These are phyloP conservation scores for Pyrenochaeta sp. DNA, from an alignment of 2,329 filamentous ascomycete genomes.

Conservation along the genomic window DNA sequence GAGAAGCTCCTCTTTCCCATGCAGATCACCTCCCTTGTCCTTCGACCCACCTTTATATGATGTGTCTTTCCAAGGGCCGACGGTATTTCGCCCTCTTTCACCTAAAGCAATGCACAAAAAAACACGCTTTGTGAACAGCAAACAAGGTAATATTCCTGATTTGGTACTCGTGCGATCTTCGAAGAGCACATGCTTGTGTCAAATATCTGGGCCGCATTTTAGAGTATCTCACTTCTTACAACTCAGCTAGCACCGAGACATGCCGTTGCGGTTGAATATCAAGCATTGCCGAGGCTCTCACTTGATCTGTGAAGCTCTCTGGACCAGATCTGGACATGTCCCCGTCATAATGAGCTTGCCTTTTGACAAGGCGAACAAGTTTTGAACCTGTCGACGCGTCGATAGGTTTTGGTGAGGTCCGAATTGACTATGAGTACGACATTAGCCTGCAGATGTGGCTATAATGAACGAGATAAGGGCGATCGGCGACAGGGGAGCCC, in stretches of 20 bases:
- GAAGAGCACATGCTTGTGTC: too few species aligned
- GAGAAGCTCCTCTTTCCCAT: too few species aligned
- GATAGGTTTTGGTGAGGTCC: conserved; percentile 1
- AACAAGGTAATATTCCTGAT: too few species aligned
- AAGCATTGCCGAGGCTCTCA: neutral
- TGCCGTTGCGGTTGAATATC: neutral
- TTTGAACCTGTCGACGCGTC: neutral
- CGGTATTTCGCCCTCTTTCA: too few species aligned
- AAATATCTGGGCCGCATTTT: neutral
- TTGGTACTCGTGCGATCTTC: too few species aligned
- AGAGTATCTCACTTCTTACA: neutral
- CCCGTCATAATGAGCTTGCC: neutral
- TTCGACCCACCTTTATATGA: too few species aligned
- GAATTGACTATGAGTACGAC: conserved; percentile 5
- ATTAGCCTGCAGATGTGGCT: conserved; percentile 1
- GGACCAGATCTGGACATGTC: neutral
- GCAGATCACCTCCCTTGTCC: too few species aligned
- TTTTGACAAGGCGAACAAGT: neutral
- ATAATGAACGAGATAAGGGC: conserved; percentile 1
- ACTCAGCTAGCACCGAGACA: neutral
- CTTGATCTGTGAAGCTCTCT: neutral
- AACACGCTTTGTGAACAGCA: too few species aligned
- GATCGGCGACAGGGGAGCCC: conserved; percentile 10
- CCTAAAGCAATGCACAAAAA: too few species aligned
- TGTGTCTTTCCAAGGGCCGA: too few species aligned